Evolutionary conservation across 176 grass and related monocot genomes (phyloP), one percentile per base, ranked within the genome.

Genomic region (Aegilops sharonensis): DNA sequence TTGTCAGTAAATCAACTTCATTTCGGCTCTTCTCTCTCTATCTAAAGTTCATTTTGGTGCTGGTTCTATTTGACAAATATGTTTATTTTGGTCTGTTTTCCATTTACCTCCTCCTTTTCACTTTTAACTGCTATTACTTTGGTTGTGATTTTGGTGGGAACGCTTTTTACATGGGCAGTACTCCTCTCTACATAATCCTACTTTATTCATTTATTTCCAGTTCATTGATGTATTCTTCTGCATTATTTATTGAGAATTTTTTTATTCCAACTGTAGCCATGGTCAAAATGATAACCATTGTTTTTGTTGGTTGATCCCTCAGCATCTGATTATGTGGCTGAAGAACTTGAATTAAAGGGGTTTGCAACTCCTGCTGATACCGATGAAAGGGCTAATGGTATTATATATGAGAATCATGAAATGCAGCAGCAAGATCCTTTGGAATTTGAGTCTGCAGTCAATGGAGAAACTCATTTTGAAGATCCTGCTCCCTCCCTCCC

Each of bases 281-380:
- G 40, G 8, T 7, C 34, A 42, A 61, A 31, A 68, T 24, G 17
- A 15, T 45, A 79, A 18, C 43, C 25, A 77, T 43, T 60, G 72
- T 78, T 80, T 20, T 61, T 81, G 52, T 88, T 81, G n/a, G 34
- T 76, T 85, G 23, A 82, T 79, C 23, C 20, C 42, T 86, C 88
- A 95, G 88, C 84, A 10, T 73, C 83, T 86, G 79, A 95, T 54
- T 88, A 84, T 73, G 68, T 90, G 63, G 15, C 74, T 63, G 90
- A 84, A 81, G 85, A 90, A 84, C 43, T 73, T 36, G 84, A 94
- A 65, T 29, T 4, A 15, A 76, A 60, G 8, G 90, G 83, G 20
- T 37, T 88, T 85, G 50, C 72, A 50, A 18, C 83, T 86, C 75
- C 79, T 63, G 75, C 27, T 36, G 78, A 77, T 81, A n/a, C 30